A percentile compares a stretch with the other conserved stretches of the same genome.
Evolutionary conservation across 2,329 filamentous ascomycete species (phyloP).

Genomic region (Hansfordia pulvinata): DNA sequence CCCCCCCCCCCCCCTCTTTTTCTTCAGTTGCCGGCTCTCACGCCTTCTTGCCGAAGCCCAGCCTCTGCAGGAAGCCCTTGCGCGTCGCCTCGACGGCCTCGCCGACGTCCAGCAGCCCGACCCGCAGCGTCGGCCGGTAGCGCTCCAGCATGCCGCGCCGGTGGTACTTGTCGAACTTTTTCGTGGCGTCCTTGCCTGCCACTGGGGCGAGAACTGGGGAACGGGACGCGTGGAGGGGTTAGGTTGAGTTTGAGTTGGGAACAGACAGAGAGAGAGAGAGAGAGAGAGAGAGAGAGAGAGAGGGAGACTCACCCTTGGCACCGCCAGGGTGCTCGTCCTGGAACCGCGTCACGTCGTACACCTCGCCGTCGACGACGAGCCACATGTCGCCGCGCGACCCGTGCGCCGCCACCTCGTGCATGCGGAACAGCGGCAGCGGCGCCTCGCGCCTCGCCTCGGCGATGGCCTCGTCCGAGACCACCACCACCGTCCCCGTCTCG

Average conservation of each 20-base stretch:
- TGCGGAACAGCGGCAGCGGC: no score
- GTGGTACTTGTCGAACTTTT: conserved; percentile 11
- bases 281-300: no score
- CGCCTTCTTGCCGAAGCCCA: conserved; percentile 1
- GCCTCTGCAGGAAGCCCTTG: conserved; percentile 2
- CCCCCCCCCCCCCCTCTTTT: no score
- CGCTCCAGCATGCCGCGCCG: conserved; percentile 6
- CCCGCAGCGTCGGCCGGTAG: conserved; percentile 2
- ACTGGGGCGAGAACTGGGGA: conserved; percentile 7
- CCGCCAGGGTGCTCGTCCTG: conserved; percentile 35
- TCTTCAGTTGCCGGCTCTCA: no score
- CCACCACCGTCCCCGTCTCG: no score
- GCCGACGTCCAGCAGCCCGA: conserved; percentile 2
- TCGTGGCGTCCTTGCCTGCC: conserved; percentile 10
- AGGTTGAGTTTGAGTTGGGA: no score
- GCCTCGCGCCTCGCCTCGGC: no score
- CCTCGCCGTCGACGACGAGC: conserved; percentile 37
- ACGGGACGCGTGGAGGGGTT: no score
- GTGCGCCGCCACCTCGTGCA: conserved; percentile 40
- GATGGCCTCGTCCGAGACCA: no score
- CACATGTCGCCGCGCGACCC: conserved; percentile 32
- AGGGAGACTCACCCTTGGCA: no score
- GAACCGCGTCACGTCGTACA: conserved; percentile 33
- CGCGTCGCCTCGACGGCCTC: neutral
- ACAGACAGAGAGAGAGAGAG: no score